phyloP scores from a whole-genome alignment of 2,329 filamentous ascomycete genomes.

The Arthroderma sp. region DNA sequence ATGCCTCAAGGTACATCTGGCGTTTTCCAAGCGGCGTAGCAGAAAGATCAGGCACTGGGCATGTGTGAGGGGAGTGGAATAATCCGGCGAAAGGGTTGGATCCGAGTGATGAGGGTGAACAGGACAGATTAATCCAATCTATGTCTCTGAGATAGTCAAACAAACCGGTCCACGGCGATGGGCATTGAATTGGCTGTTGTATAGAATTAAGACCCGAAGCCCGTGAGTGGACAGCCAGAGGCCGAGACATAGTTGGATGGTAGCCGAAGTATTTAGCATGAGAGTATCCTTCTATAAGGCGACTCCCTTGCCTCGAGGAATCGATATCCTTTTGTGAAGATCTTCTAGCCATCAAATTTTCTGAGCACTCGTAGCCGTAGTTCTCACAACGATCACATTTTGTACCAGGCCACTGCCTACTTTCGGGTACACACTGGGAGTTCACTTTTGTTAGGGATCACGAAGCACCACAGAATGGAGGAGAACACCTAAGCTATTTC shows the following conservation, averaged over 20 bases:
- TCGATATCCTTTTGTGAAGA: slow-evolving; percentile 12
- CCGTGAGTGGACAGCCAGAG: slow-evolving; percentile 5
- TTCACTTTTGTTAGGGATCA: slow-evolving; percentile 3
- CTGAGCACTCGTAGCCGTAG: slow-evolving; percentile 13
- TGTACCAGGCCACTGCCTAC: slow-evolving; percentile 11
- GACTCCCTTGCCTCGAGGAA: slow-evolving; percentile 2
- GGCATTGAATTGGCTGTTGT: slow-evolving; percentile 1
- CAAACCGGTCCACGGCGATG: slow-evolving; percentile 11
- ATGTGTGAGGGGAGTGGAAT: slow-evolving; percentile 10
- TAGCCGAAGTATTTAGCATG: slow-evolving; percentile 8
- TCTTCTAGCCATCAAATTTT: slow-evolving; percentile 12
- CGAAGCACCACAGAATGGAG: neutral
- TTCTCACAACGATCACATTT: slow-evolving; percentile 14
- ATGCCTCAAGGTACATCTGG: slow-evolving; percentile 12
- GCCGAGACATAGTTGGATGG: slow-evolving; percentile 5
- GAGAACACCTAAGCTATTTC: neutral
- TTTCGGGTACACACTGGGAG: slow-evolving; percentile 11
- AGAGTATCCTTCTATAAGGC: slow-evolving; percentile 4
- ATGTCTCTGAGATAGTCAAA: slow-evolving; percentile 12
- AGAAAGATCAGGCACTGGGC: slow-evolving; percentile 10
- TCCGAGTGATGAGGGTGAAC: slow-evolving; percentile 3
- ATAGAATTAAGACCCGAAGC: slow-evolving; percentile 2
- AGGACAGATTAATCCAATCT: slow-evolving; percentile 11
- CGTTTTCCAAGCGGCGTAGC: slow-evolving; percentile 11
- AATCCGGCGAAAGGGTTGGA: slow-evolving; percentile 11